Evolutionary conservation across 768 basidiomycete genomes (phyloP), one percentile per base, ranked within the genome.

Genomic region (Pleurotus platypus): DNA sequence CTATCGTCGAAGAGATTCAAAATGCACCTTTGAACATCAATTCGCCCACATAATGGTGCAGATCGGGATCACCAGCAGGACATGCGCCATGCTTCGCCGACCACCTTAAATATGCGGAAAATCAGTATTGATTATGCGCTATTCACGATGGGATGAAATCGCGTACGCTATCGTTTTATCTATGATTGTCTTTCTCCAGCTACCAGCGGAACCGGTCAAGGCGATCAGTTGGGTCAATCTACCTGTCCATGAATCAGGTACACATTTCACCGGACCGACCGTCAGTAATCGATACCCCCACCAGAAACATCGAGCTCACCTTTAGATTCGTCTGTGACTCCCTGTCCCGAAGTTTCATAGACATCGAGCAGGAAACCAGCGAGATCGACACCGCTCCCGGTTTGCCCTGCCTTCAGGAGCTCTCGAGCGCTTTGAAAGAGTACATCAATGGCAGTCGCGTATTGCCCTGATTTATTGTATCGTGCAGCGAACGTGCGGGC

Each of bases 401-500:
- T 78, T 67, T 98, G 92, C 6, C 89, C 90, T 12, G 80, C 80
- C 76, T 98, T 98, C 62, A 98, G 75, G 26, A 99, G 78, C 67
- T 94, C 92, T 51, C 89, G 80, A 1, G 94, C 87, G 45, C 87
- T 88, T 65, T 94, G 90, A 72, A 97, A 98, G 49, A 98, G 84
- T 4, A 98, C 90, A 69, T 95, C 89, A 70, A 94, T 90, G 15
- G 97, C 95, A 12, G 87, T 87, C 66, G 88, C 87, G 66, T 88
- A 87, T 62, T 95, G 89, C 2, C 77, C 78, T 2, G 90, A 83
- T 75, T 94, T 93, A 51, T 79, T 77, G 69, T 92, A 92, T 64
- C 95, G 82, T 3, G 94, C 87, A 4, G 93, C 93, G 61, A 96
- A 97, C 15, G 95, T 98, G 24, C 96, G 84, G 9, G 94, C 93